Evolutionary conservation across 2,329 filamentous ascomycete genomes (phyloP).

Genomic region (Trichoderma atrobrunneum): DNA sequence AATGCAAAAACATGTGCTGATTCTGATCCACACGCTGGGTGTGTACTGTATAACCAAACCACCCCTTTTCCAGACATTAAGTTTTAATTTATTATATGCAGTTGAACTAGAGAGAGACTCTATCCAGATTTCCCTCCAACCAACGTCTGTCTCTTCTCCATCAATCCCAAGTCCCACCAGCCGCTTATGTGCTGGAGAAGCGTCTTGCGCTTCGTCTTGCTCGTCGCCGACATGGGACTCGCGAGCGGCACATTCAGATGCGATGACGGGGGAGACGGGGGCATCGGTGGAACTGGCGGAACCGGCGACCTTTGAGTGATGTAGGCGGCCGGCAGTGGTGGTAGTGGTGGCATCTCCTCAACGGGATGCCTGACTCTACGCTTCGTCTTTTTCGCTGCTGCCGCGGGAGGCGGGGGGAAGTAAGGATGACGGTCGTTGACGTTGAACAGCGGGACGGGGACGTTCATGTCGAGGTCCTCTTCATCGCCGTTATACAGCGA

Average conservation of each 20-base stretch:
- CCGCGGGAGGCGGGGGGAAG: conserved; percentile 39
- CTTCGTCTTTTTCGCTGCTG: conserved; percentile 29
- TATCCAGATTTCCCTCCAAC: not conserved
- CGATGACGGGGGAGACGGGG: not conserved
- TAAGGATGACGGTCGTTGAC: conserved; percentile 26
- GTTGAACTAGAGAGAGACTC: not conserved
- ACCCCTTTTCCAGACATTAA: not conserved
- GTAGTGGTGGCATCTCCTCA: conserved; percentile 30
- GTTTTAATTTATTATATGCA: not conserved
- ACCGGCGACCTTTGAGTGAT: not conserved
- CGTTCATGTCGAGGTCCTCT: conserved; percentile 30
- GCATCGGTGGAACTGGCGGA: not conserved
- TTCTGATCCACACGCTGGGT: not conserved
- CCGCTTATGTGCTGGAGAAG: not conserved
- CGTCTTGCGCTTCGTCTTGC: not conserved
- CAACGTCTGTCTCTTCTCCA: not conserved
- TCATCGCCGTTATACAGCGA: conserved; percentile 25
- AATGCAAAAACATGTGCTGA: not conserved
- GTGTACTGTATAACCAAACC: not conserved
- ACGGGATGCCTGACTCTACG: conserved; percentile 30
- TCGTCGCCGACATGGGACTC: not conserved
- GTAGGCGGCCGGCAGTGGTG: conserved; percentile 27
- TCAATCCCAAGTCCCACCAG: not conserved
- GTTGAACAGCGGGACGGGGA: conserved; percentile 17
- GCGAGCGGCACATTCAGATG: not conserved